Conservation (phyloP, 257 asterid species). For the Hygrophila difformis region DNA sequence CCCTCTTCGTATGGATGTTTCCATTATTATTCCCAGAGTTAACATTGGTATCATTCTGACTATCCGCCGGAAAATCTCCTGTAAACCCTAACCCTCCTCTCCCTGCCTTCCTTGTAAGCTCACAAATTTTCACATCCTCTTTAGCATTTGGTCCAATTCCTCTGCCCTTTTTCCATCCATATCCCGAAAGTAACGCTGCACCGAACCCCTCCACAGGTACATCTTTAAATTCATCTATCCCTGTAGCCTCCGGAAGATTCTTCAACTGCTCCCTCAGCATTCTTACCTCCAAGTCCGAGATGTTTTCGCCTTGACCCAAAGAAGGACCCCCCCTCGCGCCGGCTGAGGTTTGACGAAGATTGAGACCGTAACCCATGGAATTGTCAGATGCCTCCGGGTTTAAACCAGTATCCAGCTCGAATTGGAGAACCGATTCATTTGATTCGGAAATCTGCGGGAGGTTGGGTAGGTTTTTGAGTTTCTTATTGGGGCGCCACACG, state of each 20-base stretch:
- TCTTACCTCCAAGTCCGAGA: background rate
- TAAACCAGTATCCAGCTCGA: conserved; percentile 45
- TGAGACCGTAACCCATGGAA: conserved; percentile 54
- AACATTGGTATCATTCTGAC: background rate
- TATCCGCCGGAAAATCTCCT: conserved; percentile 52
- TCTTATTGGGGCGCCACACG: conserved; percentile 49
- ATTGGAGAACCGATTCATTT: conserved; percentile 28
- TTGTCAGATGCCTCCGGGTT: conserved; percentile 27
- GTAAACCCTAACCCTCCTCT: too few species aligned
- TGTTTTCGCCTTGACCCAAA: too few species aligned
- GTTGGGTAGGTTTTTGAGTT: conserved; percentile 44
- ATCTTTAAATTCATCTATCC: conserved; percentile 18
- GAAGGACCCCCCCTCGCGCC: conserved; percentile 1
- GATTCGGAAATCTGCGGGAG: conserved; percentile 27
- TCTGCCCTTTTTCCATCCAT: too few species aligned
- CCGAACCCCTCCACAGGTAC: conserved; percentile 62
- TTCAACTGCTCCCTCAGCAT: too few species aligned
- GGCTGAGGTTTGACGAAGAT: conserved; percentile 35
- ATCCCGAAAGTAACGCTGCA: too few species aligned
- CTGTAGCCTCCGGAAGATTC: conserved; percentile 15
- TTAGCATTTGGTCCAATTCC: conserved; percentile 46
- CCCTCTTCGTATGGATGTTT: too few species aligned
- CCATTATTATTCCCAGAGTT: too few species aligned
- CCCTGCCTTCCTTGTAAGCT: conserved; percentile 63
- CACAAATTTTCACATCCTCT: conserved; percentile 70